Evolutionary conservation across 1,139 yeast genomes (phyloP), one percentile per base, ranked within the genome.

Genomic region (Diutina rugosa): DNA sequence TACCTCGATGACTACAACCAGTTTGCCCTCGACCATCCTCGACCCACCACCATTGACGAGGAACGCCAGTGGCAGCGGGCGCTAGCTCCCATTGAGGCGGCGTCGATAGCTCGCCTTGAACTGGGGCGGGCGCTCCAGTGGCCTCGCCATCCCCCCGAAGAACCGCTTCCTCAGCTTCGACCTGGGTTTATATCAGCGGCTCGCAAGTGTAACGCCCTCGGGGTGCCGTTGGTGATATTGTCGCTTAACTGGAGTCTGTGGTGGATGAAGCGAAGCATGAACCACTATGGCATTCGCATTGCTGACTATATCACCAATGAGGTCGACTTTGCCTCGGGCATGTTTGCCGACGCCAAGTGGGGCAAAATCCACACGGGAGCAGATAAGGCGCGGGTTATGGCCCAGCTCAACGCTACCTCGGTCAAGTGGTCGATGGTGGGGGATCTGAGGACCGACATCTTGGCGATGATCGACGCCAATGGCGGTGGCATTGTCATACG

Each of bases 171-270:
- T 10, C 53, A n/a, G 28, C 35, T 49, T 12, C 44, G 45, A 3
- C 41, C 41, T 10, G 53, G 53, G 28, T 32, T 49, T 4, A 44
- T n/a, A 0, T 5, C 44, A 18, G 28, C 29, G 10, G 29, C 28
- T 10, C 57, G 61, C 5, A 55, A 57, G 26, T 63, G 79, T 45
- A 56, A 60, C 10, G 55, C 52, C 1, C 53, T 58, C 4, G 57
- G 64, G 0, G 63, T 76, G 6, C 80, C 80, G 0, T 67, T 83
- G 1, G 67, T 71, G 9, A 72, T 86, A 1, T 63, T 85, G 32
- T 83, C 89, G 62, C 80, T 84, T 55, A 85, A 85, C 65, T 86
- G 91, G 91, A 77, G 86, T 10, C 72, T 76, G 3, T 54, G 68
- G 9, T 67, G 84, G 46, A 84, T 86, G 57, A 63, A 68, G 30